A percentile compares a stretch with the other conserved stretches of the same genome.
Evolutionary conservation across 768 basidiomycete genomes (phyloP).

Genomic region (Suillus discolor): DNA sequence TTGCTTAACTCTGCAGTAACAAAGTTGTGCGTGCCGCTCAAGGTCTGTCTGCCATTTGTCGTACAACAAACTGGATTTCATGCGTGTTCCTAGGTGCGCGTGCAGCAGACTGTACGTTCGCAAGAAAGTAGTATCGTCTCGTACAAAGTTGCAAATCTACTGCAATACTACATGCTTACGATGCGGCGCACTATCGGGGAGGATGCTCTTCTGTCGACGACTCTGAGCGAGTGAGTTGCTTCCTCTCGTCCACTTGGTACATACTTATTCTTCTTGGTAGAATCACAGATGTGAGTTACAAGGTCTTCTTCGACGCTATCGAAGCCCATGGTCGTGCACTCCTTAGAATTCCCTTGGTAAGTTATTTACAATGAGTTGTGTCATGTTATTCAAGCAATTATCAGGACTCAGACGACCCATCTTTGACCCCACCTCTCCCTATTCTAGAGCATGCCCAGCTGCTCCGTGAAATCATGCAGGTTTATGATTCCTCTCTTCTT

Average conservation of each 20-base stretch:
- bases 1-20: conserved; percentile 82
- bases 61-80: neutral
- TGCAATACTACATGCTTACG: conserved; percentile 92
- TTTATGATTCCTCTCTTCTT: conserved; percentile 85
- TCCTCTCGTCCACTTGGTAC: neutral
- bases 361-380: conserved; percentile 16
- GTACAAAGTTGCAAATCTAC: conserved; percentile 92
- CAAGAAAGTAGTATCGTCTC: conserved; percentile 93
- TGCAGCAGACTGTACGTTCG: conserved; percentile 90
- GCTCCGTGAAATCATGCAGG: conserved; percentile 84
- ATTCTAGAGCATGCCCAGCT: conserved; percentile 85
- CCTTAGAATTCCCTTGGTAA: conserved; percentile 53
- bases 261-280: conserved; percentile 39
- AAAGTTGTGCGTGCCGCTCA: conserved; percentile 86
- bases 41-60: conserved; percentile 46
- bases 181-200: conserved; percentile 92
- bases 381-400: neutral
- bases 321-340: conserved; percentile 79
- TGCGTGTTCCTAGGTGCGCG: conserved; percentile 58
- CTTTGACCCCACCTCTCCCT: conserved; percentile 70
- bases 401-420: conserved; percentile 70
- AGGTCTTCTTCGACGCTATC: conserved; percentile 87
- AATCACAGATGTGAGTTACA: conserved; percentile 78
- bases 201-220: conserved; percentile 74
- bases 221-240: conserved; percentile 72